A percentile compares a stretch with the other conserved stretches of the same genome.
Evolutionary conservation across 805 yeast species (phyloP).

Genomic region (Peterozyma xylosa): DNA sequence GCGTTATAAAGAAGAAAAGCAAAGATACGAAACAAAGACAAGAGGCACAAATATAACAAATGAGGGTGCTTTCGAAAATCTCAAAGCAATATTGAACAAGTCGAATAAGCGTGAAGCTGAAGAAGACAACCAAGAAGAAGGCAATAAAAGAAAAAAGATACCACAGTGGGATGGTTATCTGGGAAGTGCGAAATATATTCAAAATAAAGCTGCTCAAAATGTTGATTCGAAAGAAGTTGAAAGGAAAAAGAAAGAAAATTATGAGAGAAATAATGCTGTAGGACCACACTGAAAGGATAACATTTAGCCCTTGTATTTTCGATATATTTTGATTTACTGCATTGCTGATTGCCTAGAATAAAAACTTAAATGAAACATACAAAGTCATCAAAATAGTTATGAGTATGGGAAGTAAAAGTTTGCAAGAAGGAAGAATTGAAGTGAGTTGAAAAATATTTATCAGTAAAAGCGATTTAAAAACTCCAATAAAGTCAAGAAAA

Average conservation of each 20-base stretch:
- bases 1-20: conserved; percentile 61
- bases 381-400: no score
- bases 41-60: conserved; percentile 40
- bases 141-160: conserved; percentile 18
- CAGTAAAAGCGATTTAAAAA: no score
- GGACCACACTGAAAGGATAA: conserved; percentile 11
- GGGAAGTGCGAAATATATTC: conserved; percentile 17
- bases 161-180: conserved; percentile 26
- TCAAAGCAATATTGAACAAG: conserved; percentile 35
- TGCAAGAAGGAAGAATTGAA: no score
- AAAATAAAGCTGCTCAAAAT: conserved; percentile 11
- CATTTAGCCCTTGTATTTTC: not conserved
- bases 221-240: conserved; percentile 17
- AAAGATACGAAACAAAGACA: conserved; percentile 50
- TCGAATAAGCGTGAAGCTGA: conserved; percentile 14
- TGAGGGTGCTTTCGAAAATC: conserved; percentile 56
- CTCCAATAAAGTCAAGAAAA: no score
- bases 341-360: no score
- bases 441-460: no score
- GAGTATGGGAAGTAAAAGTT: no score
- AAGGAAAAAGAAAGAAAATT: conserved; percentile 14
- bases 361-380: no score
- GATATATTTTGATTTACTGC: no score
- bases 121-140: conserved; percentile 5
- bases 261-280: conserved; percentile 11